Evolutionary conservation across 164 flowering plant genomes (phyloP).

Genomic region (Echeveria elegans): DNA sequence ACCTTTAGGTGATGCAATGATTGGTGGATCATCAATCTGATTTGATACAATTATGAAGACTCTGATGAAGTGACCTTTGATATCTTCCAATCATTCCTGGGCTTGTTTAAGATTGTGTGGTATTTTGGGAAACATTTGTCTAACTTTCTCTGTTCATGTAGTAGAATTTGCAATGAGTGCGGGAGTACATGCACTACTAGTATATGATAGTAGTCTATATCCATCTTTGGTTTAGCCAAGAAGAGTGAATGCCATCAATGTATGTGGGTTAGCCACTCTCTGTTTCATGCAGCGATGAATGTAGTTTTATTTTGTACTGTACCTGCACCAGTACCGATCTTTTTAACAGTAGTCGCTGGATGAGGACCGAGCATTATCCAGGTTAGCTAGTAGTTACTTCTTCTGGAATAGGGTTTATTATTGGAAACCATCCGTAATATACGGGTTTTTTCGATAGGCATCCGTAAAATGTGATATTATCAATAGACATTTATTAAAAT

Average conservation of each 20-base stretch:
- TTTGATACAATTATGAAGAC: not conserved
- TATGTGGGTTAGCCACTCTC: not conserved
- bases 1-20: not conserved
- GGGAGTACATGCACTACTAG: not conserved
- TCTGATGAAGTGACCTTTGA: not conserved
- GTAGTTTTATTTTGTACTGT: too few species aligned
- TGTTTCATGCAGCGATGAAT: not conserved
- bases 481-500: too few species aligned
- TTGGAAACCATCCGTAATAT: too few species aligned
- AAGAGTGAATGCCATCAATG: not conserved
- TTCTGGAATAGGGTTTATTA: too few species aligned
- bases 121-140: not conserved
- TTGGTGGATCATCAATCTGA: conserved; percentile 1
- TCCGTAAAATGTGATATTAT: too few species aligned
- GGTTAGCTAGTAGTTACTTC: too few species aligned
- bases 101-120: not conserved
- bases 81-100: not conserved
- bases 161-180: not conserved
- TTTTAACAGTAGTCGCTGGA: too few species aligned
- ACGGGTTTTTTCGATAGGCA: too few species aligned
- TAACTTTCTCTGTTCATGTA: not conserved
- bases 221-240: not conserved
- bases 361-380: too few species aligned
- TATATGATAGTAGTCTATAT: not conserved
- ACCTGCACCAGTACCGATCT: too few species aligned